phyloP scores from a whole-genome alignment of 106 monocot genomes.

The Gastrodia elata region DNA sequence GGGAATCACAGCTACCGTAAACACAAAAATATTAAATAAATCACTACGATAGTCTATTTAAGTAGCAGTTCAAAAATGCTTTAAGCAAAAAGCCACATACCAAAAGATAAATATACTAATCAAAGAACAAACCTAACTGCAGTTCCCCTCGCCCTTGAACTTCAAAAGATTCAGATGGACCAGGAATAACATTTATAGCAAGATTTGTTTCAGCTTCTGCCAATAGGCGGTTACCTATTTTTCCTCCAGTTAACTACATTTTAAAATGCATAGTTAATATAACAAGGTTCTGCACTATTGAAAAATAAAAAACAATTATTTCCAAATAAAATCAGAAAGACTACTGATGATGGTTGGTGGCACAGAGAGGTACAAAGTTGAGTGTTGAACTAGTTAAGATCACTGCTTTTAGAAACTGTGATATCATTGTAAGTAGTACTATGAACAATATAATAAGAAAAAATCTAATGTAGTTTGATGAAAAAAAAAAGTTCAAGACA shows the following conservation, averaged over 20 bases:
- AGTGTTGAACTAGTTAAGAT: background rate
- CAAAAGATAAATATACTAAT: background rate
- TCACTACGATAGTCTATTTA: background rate
- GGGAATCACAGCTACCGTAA: background rate
- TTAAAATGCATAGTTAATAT: constrained; percentile 12
- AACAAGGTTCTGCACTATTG: background rate
- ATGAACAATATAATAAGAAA: background rate
- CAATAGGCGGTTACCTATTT: constrained; percentile 81
- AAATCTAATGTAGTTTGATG: background rate
- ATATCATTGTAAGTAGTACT: background rate
- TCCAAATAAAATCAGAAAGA: background rate
- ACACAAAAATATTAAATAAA: background rate
- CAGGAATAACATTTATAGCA: constrained; percentile 97
- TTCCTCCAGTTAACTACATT: constrained; percentile 87
- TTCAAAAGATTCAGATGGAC: constrained; percentile 91
- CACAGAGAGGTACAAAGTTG: background rate
- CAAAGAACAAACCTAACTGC: constrained; percentile 60
- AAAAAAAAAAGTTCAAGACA: background rate
- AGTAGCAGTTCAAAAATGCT: background rate
- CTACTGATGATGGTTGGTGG: background rate
- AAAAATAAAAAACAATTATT: constrained; percentile 5
- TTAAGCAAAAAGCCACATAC: constrained; percentile 1
- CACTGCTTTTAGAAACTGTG: background rate
- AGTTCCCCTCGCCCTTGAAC: constrained; percentile 99
- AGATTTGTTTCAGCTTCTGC: constrained; percentile 99